Percentiles rank a stretch among this genome's conserved stretches.
phyloP scores from a whole-genome alignment of 1,139 yeast genomes.

The Candida tropicalis region DNA sequence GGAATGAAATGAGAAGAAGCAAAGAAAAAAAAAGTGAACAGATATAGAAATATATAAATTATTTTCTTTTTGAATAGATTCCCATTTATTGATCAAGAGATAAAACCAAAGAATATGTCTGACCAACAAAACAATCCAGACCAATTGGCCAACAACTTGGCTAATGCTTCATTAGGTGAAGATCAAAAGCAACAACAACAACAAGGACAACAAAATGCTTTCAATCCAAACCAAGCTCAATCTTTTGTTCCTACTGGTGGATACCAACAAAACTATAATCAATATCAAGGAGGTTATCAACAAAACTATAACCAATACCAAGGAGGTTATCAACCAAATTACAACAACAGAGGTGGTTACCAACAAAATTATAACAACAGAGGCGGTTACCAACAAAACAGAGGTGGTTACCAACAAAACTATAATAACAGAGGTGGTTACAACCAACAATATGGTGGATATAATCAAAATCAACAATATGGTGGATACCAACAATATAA shows the following conservation, averaged over 20 bases:
- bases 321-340: slow-evolving; percentile 24
- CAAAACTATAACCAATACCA: slow-evolving; percentile 20
- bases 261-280: slow-evolving; percentile 21
- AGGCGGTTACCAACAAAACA: slow-evolving; percentile 31
- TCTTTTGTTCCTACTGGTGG: slow-evolving; percentile 14
- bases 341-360: slow-evolving; percentile 28
- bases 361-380: slow-evolving; percentile 20
- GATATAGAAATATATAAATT: neutral
- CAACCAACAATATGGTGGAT: slow-evolving; percentile 12
- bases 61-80: neutral
- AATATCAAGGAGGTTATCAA: slow-evolving; percentile 27
- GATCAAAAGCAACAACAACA: slow-evolving; percentile 21
- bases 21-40: neutral
- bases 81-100: no score
- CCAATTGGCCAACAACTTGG: slow-evolving; percentile 57
- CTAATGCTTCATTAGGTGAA: slow-evolving; percentile 44
- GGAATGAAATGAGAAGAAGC: slow-evolving; percentile 1
- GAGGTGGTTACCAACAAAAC: slow-evolving; percentile 20
- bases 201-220: slow-evolving; percentile 17
- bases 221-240: slow-evolving; percentile 13
- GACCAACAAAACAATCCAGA: slow-evolving; percentile 51
- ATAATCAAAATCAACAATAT: slow-evolving; percentile 8
- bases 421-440: slow-evolving; percentile 2
- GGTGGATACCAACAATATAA: slow-evolving; percentile 6
- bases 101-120: slow-evolving; percentile 46